Base-by-base conservation (phyloP, 352 stramenopile species). In the Globisporangium okanoganense region DNA sequence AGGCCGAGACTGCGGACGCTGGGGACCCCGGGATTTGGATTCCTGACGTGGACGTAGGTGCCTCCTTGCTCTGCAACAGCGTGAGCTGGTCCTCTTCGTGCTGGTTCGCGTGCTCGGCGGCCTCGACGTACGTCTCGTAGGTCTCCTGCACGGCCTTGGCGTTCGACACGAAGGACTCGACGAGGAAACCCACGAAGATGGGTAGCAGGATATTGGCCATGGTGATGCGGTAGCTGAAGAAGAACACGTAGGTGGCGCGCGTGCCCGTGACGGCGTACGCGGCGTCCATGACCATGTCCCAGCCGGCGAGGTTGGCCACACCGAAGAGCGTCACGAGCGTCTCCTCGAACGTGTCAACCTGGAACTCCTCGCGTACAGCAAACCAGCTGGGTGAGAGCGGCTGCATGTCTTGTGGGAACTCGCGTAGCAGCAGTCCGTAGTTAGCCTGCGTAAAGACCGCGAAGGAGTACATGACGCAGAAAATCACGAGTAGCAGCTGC, bases 101-200 rank as follows among this genome's bases (percentile, higher is more conserved):
- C 36, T 75, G 64, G 7, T 64, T 41, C 25, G 38, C 33, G 61
- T 71, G 38, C 47, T 54, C 62, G 7, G 25, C 62, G 7, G 65
- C 70, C 49, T 87, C 71, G 0, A 90, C 76, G 48, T 87, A 90
- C 20, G 77, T 84, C 56, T 86, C 64, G 40, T 85, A 82, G 1
- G 81, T 78, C 45, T 85, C 80, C 58, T 93, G 77, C 0, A 88
- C 70, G 1, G 65, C 79, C 67, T 89, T 89, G 53, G 78, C 78
- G 55, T 90, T 94, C 12, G 81, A 90, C 2, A 87, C 79, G 51
- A 94, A 94, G 24, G 80, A 89, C 61, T 94, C 85, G 24, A 94
- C 85, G 20, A 94, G 70, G 66, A 94, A 94, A 87, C 85, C 85
- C 24, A 92, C 82, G 52, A 94, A 89, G 59, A 94, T 94, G 5